Evolutionary conservation across 2,329 filamentous ascomycete species (phyloP).

Genomic region (Fusarium stilboides): DNA sequence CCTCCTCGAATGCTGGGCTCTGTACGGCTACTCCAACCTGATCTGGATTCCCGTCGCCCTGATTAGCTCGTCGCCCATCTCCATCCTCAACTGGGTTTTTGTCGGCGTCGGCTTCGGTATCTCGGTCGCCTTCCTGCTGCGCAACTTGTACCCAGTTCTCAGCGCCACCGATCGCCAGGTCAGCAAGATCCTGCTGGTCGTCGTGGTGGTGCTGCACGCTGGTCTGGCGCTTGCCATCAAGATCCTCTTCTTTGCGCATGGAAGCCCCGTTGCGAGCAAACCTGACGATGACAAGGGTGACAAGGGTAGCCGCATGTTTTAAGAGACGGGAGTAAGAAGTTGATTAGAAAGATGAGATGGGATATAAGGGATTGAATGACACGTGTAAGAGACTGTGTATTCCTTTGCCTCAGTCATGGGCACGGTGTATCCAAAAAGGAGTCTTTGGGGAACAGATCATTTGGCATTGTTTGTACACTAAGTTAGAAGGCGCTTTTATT

Average conservation of each 20-base stretch:
- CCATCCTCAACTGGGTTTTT: slow-evolving; percentile 92
- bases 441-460: slow-evolving; percentile 26
- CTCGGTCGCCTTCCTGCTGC: slow-evolving; percentile 85
- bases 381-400: slow-evolving; percentile 38
- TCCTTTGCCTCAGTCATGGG: slow-evolving; percentile 8
- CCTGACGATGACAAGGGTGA: slow-evolving; percentile 46
- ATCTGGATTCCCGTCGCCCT: slow-evolving; percentile 97
- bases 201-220: slow-evolving; percentile 88
- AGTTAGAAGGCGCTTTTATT: slow-evolving; percentile 43
- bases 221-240: slow-evolving; percentile 96
- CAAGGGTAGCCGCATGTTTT: slow-evolving; percentile 43
- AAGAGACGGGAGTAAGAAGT: neutral
- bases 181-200: slow-evolving; percentile 86
- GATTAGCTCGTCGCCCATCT: slow-evolving; percentile 90
- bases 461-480: slow-evolving; percentile 43
- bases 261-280: slow-evolving; percentile 67
- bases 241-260: slow-evolving; percentile 93
- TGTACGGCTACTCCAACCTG: slow-evolving; percentile 97
- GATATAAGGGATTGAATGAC: slow-evolving; percentile 27
- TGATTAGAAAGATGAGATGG: slow-evolving; percentile 12
- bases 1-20: slow-evolving; percentile 92
- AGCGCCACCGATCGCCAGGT: slow-evolving; percentile 94
- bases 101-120: slow-evolving; percentile 88
- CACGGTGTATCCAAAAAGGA: slow-evolving; percentile 30
- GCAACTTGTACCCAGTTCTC: slow-evolving; percentile 92